A percentile compares a stretch with the other conserved stretches of the same genome.
Evolutionary conservation across 495 filamentous ascomycete species (phyloP).

Genomic region (Penicillium longicatenatum): DNA sequence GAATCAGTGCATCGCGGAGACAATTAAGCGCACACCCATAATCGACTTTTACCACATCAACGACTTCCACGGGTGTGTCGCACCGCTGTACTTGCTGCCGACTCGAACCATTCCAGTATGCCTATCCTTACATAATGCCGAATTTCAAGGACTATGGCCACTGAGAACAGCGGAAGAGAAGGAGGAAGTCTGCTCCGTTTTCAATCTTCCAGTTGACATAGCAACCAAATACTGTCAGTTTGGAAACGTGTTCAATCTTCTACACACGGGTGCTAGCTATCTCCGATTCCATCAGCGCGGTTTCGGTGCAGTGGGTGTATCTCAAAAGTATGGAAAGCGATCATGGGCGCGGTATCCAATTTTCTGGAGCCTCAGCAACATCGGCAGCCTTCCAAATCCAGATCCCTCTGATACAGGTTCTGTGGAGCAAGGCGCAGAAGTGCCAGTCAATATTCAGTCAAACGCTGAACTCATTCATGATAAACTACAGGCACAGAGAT

Average conservation of each 20-base stretch:
- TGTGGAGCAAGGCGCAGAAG: slow-evolving; percentile 52
- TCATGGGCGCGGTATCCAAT: slow-evolving; percentile 76
- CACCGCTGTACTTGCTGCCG: slow-evolving; percentile 72
- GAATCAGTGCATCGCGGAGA: slow-evolving; percentile 70
- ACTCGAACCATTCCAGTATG: slow-evolving; percentile 52
- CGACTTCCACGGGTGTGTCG: slow-evolving; percentile 76
- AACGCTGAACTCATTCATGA: slow-evolving; percentile 52
- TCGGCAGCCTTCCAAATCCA: slow-evolving; percentile 73
- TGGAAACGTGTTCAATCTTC: slow-evolving; percentile 69
- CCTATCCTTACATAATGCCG: slow-evolving; percentile 64
- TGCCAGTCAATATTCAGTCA: slow-evolving; percentile 57
- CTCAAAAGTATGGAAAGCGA: slow-evolving; percentile 73
- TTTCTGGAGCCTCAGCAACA: slow-evolving; percentile 72
- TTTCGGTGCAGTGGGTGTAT: slow-evolving; percentile 77
- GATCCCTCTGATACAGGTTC: slow-evolving; percentile 72
- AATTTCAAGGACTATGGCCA: slow-evolving; percentile 75
- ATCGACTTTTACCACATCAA: slow-evolving; percentile 80
- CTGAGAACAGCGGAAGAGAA: slow-evolving; percentile 69
- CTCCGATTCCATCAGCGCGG: slow-evolving; percentile 72
- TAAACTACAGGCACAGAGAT: slow-evolving; percentile 71
- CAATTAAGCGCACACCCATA: slow-evolving; percentile 57
- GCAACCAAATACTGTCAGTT: slow-evolving; percentile 56
- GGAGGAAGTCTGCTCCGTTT: slow-evolving; percentile 71
- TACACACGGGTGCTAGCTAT: slow-evolving; percentile 73
- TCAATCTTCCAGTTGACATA: slow-evolving; percentile 54